Percentiles rank a stretch among this genome's conserved stretches.
phyloP scores from a whole-genome alignment of 306 rosid genomes.

The Prunus kanzakura region DNA sequence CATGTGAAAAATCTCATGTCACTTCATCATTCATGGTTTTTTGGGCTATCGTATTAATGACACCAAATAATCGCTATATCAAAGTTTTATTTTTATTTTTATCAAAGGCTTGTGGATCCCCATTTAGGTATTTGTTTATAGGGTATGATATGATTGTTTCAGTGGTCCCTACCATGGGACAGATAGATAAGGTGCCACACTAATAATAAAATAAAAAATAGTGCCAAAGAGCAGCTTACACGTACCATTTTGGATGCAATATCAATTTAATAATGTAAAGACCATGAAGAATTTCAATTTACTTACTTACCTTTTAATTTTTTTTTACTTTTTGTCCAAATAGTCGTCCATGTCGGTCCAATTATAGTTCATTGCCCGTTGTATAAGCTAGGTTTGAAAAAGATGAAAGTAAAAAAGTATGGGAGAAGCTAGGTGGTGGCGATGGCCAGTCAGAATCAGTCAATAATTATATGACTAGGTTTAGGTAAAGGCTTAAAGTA shows the following conservation, averaged over 20 bases:
- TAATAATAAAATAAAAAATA: background rate
- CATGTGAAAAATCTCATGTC: background rate
- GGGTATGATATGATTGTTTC: background rate
- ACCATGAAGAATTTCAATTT: background rate
- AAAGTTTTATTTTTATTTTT: too few relatives aligned
- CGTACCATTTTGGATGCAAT: background rate
- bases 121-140: background rate
- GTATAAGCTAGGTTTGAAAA: background rate
- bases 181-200: background rate
- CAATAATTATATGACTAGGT: too few relatives aligned
- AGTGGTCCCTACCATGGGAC: background rate
- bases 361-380: constrained; percentile 10
- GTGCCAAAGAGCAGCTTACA: background rate
- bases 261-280: background rate
- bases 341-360: constrained; percentile 5
- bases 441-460: too few relatives aligned
- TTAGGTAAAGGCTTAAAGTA: too few relatives aligned
- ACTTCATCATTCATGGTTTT: background rate
- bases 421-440: too few relatives aligned
- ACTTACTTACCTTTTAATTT: background rate
- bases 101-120: background rate
- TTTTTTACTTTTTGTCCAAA: background rate
- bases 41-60: too few relatives aligned
- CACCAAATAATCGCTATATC: too few relatives aligned
- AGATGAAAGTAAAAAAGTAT: too few relatives aligned